Evolutionary conservation across 768 basidiomycete species (phyloP), one percentile per base, ranked within the genome.

Genomic region (Tylopilus plumbeoviolaceoides): DNA sequence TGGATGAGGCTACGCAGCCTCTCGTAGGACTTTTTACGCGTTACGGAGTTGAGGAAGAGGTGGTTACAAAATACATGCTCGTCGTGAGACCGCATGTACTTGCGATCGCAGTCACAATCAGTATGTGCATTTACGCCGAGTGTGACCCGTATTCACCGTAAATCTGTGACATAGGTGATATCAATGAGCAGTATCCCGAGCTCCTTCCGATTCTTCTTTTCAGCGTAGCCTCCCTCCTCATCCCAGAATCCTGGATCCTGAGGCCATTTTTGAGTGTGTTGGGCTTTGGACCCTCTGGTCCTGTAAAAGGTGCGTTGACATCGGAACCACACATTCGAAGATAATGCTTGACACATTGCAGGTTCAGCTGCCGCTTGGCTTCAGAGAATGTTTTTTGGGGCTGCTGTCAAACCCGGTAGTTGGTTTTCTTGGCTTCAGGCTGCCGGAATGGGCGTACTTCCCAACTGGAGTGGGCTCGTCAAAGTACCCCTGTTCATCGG

Each of bases 281-380:
- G 20, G 61, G 61, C 14, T 60, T 59, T 3, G 61, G 61, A 15
- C 61, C 54, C 31, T 2, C n/a, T 0, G 60, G 57, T 7, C 60
- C 52, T 8, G 23, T 53, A 7, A 53, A 51, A 47, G 61, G 61
- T 63, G 18, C 14, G 31, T 14, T 12, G 23, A 23, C 23, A 23
- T 23, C 23, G 0, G 23, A 23, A 23, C 2, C 2, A 23, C 23
- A 23, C 23, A 23, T 1, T 23, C 23, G 23, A 23, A 23, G 23
- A 5, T 23, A 11, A 30, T 23, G 8, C 30, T 7, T 30, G 5
- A 30, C 23, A 15, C 7, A 2, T n/a, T 23, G 5, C 45, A 63
- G 61, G 58, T 31, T 63, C 58, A 4, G 18, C 25, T 30, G 54
- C 55, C 12, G 46, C 58, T n/a, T 58, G 40, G 51, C 1, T 41